Conservation (phyloP, 371 early-diverging fungal species). For the Actinomucor elegans region DNA sequence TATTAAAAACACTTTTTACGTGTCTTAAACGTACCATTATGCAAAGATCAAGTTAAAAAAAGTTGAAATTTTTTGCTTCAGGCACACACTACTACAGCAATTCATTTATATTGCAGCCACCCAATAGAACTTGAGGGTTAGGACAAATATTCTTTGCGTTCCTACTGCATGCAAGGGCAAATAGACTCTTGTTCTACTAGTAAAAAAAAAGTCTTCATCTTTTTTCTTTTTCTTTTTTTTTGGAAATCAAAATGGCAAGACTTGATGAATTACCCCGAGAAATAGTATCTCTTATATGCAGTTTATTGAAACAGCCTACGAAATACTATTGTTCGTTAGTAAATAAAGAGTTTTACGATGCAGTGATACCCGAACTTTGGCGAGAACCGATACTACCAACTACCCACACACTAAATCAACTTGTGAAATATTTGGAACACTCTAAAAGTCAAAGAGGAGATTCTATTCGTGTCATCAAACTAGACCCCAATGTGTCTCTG, state of each 20-base stretch:
- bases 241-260: constrained; percentile 8
- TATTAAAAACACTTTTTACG: no score
- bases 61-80: no score
- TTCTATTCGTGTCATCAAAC: constrained; percentile 12
- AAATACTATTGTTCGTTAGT: constrained; percentile 24
- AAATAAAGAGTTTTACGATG: constrained; percentile 21
- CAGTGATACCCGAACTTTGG: constrained; percentile 27
- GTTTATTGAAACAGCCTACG: constrained; percentile 18
- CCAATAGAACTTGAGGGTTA: no score
- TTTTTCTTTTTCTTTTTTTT: not conserved
- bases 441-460: constrained; percentile 21
- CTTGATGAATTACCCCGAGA: constrained; percentile 22
- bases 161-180: not conserved
- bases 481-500: constrained; percentile 9
- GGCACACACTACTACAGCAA: no score
- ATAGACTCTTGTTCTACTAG: not conserved
- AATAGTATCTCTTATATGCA: constrained; percentile 23
- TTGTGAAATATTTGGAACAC: constrained; percentile 17
- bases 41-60: no score
- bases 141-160: no score
- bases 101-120: no score
- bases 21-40: no score
- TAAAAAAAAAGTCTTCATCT: not conserved
- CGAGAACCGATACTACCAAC: constrained; percentile 15
- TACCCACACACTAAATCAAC: constrained; percentile 6